A percentile compares a stretch with the other conserved stretches of the same genome.
phyloP scores from a whole-genome alignment of 805 yeast genomes.

The Starmerella potacharoeniae region DNA sequence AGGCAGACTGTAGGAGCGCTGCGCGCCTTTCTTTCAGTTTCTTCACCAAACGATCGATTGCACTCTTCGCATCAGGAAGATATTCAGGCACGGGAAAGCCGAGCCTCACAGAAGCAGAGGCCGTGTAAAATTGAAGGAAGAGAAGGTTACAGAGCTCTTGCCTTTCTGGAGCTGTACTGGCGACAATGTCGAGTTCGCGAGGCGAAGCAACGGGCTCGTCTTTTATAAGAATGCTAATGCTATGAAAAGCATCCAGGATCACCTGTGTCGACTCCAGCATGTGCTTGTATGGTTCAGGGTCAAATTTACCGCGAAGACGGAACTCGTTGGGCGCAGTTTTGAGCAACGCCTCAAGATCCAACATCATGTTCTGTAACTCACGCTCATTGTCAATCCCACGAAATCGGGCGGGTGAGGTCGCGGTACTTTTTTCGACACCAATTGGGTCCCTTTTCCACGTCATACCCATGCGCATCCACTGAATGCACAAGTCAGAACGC shows the following conservation, averaged over 20 bases:
- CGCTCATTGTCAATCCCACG: slow-evolving; percentile 26
- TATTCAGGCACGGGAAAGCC: slow-evolving; percentile 70
- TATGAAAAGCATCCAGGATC: slow-evolving; percentile 65
- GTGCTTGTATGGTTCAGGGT: slow-evolving; percentile 39
- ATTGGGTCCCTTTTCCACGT: slow-evolving; percentile 71
- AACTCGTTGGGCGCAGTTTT: slow-evolving; percentile 67
- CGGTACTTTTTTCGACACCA: slow-evolving; percentile 18
- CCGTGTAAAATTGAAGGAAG: slow-evolving; percentile 56
- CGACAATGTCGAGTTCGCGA: slow-evolving; percentile 46
- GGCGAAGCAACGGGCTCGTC: slow-evolving; percentile 44
- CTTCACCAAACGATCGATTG: slow-evolving; percentile 55
- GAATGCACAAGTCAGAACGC: slow-evolving; percentile 49
- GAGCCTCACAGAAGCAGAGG: slow-evolving; percentile 55
- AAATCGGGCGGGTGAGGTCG: slow-evolving; percentile 4
- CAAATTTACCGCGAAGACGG: slow-evolving; percentile 64
- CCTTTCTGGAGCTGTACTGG: slow-evolving; percentile 41
- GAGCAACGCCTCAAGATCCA: slow-evolving; percentile 47
- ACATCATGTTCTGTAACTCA: slow-evolving; percentile 43
- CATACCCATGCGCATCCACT: slow-evolving; percentile 74
- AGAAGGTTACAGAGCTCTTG: slow-evolving; percentile 60
- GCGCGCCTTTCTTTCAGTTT: slow-evolving; percentile 45
- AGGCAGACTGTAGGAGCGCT: slow-evolving; percentile 25
- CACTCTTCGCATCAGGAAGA: slow-evolving; percentile 66
- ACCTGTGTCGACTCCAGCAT: slow-evolving; percentile 47
- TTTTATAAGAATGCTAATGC: slow-evolving; percentile 55